A percentile compares a stretch with the other conserved stretches of the same genome.
Conservation (phyloP, 2,329 filamentous ascomycete genomes). For the Fusarium denticulatum region DNA sequence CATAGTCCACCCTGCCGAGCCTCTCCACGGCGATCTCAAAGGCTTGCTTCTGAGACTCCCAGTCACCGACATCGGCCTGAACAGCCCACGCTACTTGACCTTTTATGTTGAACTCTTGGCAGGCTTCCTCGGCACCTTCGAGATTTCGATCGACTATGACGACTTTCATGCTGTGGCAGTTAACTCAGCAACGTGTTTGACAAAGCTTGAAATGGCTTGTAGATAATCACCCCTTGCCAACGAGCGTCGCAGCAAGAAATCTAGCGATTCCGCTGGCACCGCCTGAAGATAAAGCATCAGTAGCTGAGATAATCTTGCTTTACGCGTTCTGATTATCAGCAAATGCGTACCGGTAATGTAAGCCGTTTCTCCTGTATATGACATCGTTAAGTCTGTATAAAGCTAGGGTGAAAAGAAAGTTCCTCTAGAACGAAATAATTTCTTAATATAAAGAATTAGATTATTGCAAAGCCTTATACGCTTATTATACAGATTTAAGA, state of each 20-base stretch:
- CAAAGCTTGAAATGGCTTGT: too few species aligned
- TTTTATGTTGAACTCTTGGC: background rate
- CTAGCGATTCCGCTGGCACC: background rate
- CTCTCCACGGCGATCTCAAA: background rate
- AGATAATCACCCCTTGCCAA: background rate
- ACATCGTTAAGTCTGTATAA: fast-evolving
- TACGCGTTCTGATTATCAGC: fast-evolving
- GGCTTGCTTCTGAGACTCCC: background rate
- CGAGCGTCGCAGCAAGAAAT: background rate
- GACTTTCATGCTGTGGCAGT: background rate
- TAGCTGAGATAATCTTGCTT: too few species aligned
- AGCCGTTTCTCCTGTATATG: too few species aligned
- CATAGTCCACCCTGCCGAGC: background rate
- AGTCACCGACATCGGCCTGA: background rate
- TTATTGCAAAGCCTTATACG: too few species aligned
- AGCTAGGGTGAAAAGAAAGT: too few species aligned
- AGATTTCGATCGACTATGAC: background rate
- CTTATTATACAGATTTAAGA: too few species aligned
- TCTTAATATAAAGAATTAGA: too few species aligned
- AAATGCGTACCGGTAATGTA: too few species aligned
- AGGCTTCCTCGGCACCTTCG: background rate
- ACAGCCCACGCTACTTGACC: background rate
- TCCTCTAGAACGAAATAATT: fast-evolving
- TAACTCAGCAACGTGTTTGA: too few species aligned
- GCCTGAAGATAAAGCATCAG: background rate